Conservation (phyloP, 331 rosid species). For the Malus hybrid region DNA sequence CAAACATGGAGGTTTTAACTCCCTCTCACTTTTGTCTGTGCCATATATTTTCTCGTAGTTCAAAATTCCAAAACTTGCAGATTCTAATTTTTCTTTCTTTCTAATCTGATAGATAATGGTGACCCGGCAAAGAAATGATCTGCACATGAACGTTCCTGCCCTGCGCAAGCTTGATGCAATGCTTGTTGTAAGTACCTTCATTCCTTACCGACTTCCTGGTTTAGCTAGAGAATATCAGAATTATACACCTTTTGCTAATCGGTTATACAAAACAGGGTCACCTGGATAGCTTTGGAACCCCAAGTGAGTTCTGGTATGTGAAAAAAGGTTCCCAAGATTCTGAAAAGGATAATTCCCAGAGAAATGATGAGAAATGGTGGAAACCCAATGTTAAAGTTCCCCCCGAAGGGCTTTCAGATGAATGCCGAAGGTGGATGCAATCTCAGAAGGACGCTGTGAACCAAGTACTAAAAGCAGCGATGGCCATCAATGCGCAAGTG, state of each 20-base stretch:
- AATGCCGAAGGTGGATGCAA: conserved; percentile 52
- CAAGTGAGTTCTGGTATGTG: conserved; percentile 78
- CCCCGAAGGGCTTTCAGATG: conserved; percentile 54
- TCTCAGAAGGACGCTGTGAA: conserved; percentile 59
- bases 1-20: conserved; percentile 63
- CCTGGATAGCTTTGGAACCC: conserved; percentile 54
- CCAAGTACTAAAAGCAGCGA: conserved; percentile 90
- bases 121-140: conserved; percentile 74
- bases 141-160: conserved; percentile 76
- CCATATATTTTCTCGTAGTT: not conserved
- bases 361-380: conserved; percentile 90
- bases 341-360: conserved; percentile 24
- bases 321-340: conserved; percentile 40
- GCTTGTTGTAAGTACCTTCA: conserved; percentile 60
- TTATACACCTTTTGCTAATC: conserved; percentile 15
- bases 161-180: conserved; percentile 76
- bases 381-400: conserved; percentile 66
- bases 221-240: not conserved
- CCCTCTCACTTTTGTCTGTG: not conserved
- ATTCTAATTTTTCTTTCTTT: not conserved
- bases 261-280: conserved; percentile 38
- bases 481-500: conserved; percentile 88
- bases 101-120: conserved; percentile 60
- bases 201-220: not conserved
- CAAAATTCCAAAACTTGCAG: not conserved